Evolutionary conservation across 2,329 filamentous ascomycete species (phyloP).

Genomic region (Drechslerella dactyloides): DNA sequence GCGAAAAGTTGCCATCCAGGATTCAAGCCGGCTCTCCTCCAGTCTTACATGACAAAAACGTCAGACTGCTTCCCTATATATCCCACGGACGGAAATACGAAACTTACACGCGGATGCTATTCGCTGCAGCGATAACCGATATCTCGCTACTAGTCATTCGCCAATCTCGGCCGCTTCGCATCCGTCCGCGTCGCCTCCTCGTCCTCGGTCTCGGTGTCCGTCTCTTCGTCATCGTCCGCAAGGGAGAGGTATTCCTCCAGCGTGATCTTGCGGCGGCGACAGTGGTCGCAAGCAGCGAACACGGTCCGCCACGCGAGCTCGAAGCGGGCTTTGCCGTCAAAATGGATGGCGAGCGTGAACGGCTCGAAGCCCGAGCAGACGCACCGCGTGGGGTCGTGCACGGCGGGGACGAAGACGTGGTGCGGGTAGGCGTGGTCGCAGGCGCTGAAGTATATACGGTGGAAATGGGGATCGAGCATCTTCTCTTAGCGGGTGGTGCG

Average conservation of each 20-base stretch:
- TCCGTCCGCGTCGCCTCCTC: too few species aligned
- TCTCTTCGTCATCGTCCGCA: neutral
- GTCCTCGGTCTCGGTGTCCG: conserved; percentile 3
- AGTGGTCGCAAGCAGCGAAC: conserved; percentile 2
- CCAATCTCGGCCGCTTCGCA: too few species aligned
- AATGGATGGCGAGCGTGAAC: conserved; percentile 7
- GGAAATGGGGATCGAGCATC: conserved; percentile 23
- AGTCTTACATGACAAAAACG: too few species aligned
- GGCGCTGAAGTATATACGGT: conserved; percentile 16
- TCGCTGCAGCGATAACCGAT: too few species aligned
- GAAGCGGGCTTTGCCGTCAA: neutral
- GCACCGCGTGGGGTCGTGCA: conserved; percentile 6
- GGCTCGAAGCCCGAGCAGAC: conserved; percentile 7
- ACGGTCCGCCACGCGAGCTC: neutral
- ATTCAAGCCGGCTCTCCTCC: too few species aligned
- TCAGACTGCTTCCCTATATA: too few species aligned
- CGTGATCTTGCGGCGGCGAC: conserved; percentile 6
- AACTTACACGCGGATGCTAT: too few species aligned
- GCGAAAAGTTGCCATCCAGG: too few species aligned
- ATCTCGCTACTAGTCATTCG: too few species aligned
- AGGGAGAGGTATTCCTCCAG: conserved; percentile 25
- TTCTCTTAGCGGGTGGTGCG: too few species aligned
- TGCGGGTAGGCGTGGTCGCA: conserved; percentile 13
- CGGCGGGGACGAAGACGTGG: conserved; percentile 24
- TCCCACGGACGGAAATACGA: too few species aligned